phyloP scores from a whole-genome alignment of 495 filamentous ascomycete genomes.

The Xylaria flabelliformis region DNA sequence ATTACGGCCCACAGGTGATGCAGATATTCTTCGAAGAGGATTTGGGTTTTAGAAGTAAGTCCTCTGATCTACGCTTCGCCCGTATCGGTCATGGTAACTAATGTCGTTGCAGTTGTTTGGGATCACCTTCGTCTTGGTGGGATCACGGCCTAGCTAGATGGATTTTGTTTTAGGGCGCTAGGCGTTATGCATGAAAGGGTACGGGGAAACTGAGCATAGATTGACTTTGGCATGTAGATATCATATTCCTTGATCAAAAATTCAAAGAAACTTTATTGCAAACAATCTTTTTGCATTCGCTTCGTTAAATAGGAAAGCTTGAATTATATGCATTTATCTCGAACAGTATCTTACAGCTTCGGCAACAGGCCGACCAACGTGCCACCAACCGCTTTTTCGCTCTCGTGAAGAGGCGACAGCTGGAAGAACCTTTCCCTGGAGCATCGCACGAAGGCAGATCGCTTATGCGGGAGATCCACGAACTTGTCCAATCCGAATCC shows the following conservation, averaged over 20 bases:
- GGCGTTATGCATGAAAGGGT: conserved; percentile 17
- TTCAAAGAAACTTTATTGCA: background rate
- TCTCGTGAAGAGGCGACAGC: conserved; percentile 63
- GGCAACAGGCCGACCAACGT: conserved; percentile 53
- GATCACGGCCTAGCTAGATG: conserved; percentile 29
- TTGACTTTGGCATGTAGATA: background rate
- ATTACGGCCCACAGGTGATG: conserved; percentile 63
- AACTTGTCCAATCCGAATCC: conserved; percentile 70
- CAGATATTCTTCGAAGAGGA: conserved; percentile 69
- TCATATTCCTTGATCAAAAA: background rate
- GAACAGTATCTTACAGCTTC: conserved; percentile 44
- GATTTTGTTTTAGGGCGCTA: background rate
- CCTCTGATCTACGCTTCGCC: background rate
- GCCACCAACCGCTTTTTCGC: conserved; percentile 54
- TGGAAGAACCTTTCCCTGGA: conserved; percentile 73
- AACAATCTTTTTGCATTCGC: background rate
- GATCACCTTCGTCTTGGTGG: conserved; percentile 60
- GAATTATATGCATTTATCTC: background rate
- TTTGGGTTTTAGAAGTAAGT: conserved; percentile 64
- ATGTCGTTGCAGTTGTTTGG: conserved; percentile 55
- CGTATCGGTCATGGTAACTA: conserved; percentile 28
- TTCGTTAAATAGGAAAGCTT: conserved; percentile 10
- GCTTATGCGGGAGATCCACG: conserved; percentile 70
- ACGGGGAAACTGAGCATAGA: background rate
- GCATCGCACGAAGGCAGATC: conserved; percentile 65